These are phyloP conservation scores for Microdochium paspali DNA, from an alignment of 2,329 filamentous ascomycete species.

Conservation along the genomic window DNA sequence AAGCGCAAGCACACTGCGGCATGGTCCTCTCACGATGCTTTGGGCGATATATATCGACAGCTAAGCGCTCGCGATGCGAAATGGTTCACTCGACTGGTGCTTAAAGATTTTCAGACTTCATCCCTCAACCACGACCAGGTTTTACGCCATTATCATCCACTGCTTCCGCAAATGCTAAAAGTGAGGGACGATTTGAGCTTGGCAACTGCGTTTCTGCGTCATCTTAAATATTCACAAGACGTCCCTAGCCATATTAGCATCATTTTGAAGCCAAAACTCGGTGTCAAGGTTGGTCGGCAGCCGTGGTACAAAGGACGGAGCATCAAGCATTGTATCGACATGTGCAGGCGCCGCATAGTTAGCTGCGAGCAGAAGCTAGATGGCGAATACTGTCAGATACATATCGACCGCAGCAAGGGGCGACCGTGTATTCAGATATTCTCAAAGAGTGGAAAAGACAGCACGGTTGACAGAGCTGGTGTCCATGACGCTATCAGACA, in stretches of 20 bases:
- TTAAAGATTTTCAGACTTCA: slow-evolving; percentile 67
- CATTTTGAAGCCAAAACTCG: slow-evolving; percentile 41
- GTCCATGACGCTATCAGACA: slow-evolving; percentile 55
- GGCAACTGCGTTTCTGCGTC: slow-evolving; percentile 45
- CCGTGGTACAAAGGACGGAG: slow-evolving; percentile 57
- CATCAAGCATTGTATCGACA: slow-evolving; percentile 64
- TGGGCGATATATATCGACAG: slow-evolving; percentile 49
- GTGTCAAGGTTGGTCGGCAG: slow-evolving; percentile 56
- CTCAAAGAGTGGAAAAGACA: slow-evolving; percentile 87
- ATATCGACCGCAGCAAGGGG: slow-evolving; percentile 57
- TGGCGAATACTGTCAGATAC: slow-evolving; percentile 84
- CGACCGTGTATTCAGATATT: slow-evolving; percentile 64
- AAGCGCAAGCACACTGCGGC: slow-evolving; percentile 13
- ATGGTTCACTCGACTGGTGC: slow-evolving; percentile 74
- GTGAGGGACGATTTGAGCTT: slow-evolving; percentile 60
- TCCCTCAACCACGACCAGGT: slow-evolving; percentile 47
- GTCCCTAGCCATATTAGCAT: slow-evolving; percentile 13
- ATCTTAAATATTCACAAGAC: slow-evolving; percentile 10
- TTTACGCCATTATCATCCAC: slow-evolving; percentile 54
- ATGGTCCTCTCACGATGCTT: slow-evolving; percentile 28
- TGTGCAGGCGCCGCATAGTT: slow-evolving; percentile 51
- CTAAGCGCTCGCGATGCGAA: slow-evolving; percentile 65
- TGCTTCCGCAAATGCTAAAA: slow-evolving; percentile 59
- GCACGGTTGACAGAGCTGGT: slow-evolving; percentile 57
- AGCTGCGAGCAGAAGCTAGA: slow-evolving; percentile 78